A percentile compares a stretch with the other conserved stretches of the same genome.
These are phyloP conservation scores for Amoebophrya sp. DNA, from an alignment of 169 alveolate species.

Conservation along the genomic window DNA sequence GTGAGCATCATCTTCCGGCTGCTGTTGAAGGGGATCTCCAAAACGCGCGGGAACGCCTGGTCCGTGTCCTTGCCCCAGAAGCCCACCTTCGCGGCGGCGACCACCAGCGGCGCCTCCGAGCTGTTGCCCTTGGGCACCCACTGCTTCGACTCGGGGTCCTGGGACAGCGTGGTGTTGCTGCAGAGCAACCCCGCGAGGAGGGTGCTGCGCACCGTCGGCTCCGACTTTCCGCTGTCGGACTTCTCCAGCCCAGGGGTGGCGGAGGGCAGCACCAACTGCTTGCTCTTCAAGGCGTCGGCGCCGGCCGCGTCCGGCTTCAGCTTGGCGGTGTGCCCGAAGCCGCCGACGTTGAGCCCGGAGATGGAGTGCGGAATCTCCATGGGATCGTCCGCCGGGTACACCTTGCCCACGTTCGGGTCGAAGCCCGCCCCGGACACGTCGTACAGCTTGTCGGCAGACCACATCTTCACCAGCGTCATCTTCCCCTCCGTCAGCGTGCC, in stretches of 20 bases:
- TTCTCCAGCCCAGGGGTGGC: background rate
- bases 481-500: conserved; percentile 85
- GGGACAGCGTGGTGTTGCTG: background rate
- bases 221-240: background rate
- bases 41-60: conserved; percentile 12
- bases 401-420: conserved; percentile 18
- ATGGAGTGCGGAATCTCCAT: background rate
- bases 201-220: background rate
- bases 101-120: conserved; percentile 29
- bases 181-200: background rate
- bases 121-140: conserved; percentile 20
- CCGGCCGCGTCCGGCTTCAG: background rate
- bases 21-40: conserved; percentile 78
- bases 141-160: background rate
- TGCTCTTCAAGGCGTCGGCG: too few species aligned
- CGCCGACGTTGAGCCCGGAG: background rate
- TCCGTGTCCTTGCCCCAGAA: background rate
- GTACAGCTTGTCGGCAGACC: conserved; percentile 19
- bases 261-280: background rate
- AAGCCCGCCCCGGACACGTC: conserved; percentile 28
- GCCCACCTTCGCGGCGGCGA: conserved; percentile 22
- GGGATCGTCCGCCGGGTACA: conserved; percentile 8
- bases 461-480: conserved; percentile 31
- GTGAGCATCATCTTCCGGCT: conserved; percentile 74
- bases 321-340: background rate